phyloP scores from a whole-genome alignment of 805 yeast genomes.

The Saturnispora zaruensis region DNA sequence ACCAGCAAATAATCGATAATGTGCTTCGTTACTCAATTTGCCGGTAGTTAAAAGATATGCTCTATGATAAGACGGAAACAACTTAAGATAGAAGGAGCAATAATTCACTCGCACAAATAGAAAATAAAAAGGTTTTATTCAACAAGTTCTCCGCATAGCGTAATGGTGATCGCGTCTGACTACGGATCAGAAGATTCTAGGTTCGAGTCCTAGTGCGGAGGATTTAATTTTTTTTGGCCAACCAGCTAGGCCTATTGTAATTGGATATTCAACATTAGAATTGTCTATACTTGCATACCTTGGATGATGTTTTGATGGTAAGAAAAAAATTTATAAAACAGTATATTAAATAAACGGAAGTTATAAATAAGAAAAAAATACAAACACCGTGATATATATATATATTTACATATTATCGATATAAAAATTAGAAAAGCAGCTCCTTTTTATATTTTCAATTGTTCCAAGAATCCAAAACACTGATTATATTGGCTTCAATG shows the following conservation, averaged over 20 bases:
- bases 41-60: too few relatives aligned
- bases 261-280: too few relatives aligned
- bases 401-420: not conserved
- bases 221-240: conserved; percentile 3
- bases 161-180: conserved; percentile 21
- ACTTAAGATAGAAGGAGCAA: too few relatives aligned
- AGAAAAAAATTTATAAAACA: not conserved
- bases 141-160: conserved; percentile 15
- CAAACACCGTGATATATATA: not conserved
- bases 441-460: not conserved
- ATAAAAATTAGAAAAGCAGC: not conserved
- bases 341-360: not conserved
- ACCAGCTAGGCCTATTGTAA: too few relatives aligned
- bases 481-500: conserved; percentile 26
- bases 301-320: too few relatives aligned
- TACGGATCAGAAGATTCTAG: conserved; percentile 20
- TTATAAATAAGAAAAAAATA: not conserved
- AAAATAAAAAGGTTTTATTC: not conserved
- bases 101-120: too few relatives aligned
- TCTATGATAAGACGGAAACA: too few relatives aligned
- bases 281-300: too few relatives aligned
- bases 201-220: conserved; percentile 20
- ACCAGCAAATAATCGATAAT: too few relatives aligned
- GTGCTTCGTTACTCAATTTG: too few relatives aligned
- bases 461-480: conserved; percentile 9